phyloP scores from a whole-genome alignment of 2,329 filamentous ascomycete species.

The Fusarium sp. region DNA sequence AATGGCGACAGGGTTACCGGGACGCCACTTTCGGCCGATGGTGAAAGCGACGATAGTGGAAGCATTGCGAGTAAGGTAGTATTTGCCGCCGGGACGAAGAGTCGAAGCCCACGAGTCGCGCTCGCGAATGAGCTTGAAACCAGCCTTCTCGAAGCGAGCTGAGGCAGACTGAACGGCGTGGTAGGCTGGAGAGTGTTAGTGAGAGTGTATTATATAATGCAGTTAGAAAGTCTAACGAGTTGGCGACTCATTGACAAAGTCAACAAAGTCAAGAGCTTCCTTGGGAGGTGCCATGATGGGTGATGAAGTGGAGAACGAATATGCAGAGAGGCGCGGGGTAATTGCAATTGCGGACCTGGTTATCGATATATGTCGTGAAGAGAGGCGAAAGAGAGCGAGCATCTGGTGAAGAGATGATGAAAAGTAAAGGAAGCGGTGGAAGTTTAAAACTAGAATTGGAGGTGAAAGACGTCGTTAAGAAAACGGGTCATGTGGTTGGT shows the following conservation, averaged over 20 bases:
- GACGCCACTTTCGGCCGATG: slow-evolving; percentile 89
- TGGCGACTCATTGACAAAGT: slow-evolving; percentile 94
- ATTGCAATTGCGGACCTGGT: slow-evolving; percentile 28
- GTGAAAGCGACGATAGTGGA: slow-evolving; percentile 94
- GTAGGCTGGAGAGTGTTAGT: slow-evolving; percentile 73
- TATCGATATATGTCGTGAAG: slow-evolving; percentile 28
- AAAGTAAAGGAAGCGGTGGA: slow-evolving; percentile 27
- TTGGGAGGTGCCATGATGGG: slow-evolving; percentile 64
- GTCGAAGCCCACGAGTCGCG: slow-evolving; percentile 87
- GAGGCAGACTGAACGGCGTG: slow-evolving; percentile 89
- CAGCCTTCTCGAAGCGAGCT: slow-evolving; percentile 80
- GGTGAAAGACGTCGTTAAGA: slow-evolving; percentile 17
- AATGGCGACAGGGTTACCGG: slow-evolving; percentile 91
- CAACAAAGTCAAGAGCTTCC: slow-evolving; percentile 84
- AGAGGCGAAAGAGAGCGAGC: slow-evolving; percentile 35
- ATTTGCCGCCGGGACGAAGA: slow-evolving; percentile 89
- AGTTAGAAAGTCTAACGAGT: slow-evolving; percentile 73
- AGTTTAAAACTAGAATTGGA: slow-evolving; percentile 17
- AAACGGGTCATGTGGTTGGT: slow-evolving; percentile 40
- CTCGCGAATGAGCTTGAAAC: slow-evolving; percentile 90
- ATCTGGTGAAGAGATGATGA: slow-evolving; percentile 33
- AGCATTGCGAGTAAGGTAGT: slow-evolving; percentile 93
- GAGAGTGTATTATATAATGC: background rate
- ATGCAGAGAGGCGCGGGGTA: slow-evolving; percentile 10
- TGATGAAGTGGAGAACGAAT: slow-evolving; percentile 49